Evolutionary conservation across 2,329 filamentous ascomycete species (phyloP).

Genomic region (Fusarium liriodendri): DNA sequence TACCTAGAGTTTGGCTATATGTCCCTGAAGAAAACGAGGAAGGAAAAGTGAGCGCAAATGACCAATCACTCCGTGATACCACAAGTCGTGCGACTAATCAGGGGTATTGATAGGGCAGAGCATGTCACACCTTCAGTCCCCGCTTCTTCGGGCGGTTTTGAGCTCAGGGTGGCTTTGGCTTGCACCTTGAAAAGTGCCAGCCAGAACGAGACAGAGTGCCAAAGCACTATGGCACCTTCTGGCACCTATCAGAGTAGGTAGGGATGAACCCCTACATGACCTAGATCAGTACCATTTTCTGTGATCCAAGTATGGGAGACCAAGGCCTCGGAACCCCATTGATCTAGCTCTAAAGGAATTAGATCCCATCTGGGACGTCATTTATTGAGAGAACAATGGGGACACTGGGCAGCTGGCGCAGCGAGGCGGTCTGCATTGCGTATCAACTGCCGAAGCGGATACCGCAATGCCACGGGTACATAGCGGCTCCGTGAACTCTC

Average conservation of each 20-base stretch:
- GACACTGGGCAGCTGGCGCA: neutral
- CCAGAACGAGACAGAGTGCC: neutral
- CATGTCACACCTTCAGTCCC: neutral
- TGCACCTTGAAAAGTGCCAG: neutral
- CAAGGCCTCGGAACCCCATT: neutral
- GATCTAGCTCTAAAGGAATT: neutral
- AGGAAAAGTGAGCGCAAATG: neutral
- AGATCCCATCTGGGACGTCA: neutral
- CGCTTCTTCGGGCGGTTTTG: neutral
- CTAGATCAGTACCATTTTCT: neutral
- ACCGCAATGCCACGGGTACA: neutral
- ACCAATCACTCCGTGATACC: neutral
- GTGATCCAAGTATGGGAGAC: neutral
- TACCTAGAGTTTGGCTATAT: neutral
- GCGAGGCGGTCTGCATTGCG: neutral
- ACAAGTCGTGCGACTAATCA: neutral
- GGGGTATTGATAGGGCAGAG: neutral
- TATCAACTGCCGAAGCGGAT: neutral
- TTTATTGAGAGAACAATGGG: neutral
- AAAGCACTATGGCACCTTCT: neutral
- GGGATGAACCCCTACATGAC: neutral
- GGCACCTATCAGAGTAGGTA: neutral
- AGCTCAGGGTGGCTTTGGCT: neutral
- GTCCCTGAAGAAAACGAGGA: neutral
- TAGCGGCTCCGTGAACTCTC: neutral